Conservation (phyloP, 805 yeast species). For the Blastobotrys attinorum region DNA sequence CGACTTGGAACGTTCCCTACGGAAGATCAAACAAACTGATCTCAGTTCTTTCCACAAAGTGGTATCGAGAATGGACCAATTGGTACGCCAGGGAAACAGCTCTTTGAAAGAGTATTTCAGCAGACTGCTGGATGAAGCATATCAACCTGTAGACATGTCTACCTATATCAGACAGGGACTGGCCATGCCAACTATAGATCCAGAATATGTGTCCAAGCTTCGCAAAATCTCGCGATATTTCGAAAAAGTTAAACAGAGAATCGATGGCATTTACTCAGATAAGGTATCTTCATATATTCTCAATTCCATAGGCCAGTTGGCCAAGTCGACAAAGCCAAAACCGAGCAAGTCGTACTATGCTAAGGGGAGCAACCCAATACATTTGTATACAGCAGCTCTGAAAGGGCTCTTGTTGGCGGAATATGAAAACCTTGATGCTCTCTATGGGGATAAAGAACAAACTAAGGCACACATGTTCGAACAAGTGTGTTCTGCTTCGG, state of each 20-base stretch:
- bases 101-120: slow-evolving; percentile 45
- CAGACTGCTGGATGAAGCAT: slow-evolving; percentile 33
- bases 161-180: slow-evolving; percentile 33
- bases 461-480: slow-evolving; percentile 26
- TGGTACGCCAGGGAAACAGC: slow-evolving; percentile 50
- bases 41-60: slow-evolving; percentile 51
- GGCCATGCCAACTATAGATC: slow-evolving; percentile 26
- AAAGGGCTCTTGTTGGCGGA: slow-evolving; percentile 44
- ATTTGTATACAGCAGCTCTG: slow-evolving; percentile 45
- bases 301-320: slow-evolving; percentile 14
- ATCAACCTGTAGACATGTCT: slow-evolving; percentile 40
- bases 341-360: slow-evolving; percentile 40
- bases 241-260: slow-evolving; percentile 23
- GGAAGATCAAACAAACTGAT: slow-evolving; percentile 20
- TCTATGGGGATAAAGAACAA: slow-evolving; percentile 32
- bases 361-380: slow-evolving; percentile 54
- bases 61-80: slow-evolving; percentile 46
- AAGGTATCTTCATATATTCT: slow-evolving; percentile 15
- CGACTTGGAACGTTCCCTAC: slow-evolving; percentile 19
- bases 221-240: slow-evolving; percentile 40
- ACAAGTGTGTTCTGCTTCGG: slow-evolving; percentile 29
- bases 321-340: slow-evolving; percentile 10
- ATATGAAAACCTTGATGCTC: slow-evolving; percentile 37
- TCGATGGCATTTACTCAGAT: slow-evolving; percentile 18
- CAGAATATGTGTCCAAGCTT: slow-evolving; percentile 28